These are phyloP conservation scores for Cyanodermella asteris DNA, from an alignment of 2,329 filamentous ascomycete genomes.

Conservation along the genomic window DNA sequence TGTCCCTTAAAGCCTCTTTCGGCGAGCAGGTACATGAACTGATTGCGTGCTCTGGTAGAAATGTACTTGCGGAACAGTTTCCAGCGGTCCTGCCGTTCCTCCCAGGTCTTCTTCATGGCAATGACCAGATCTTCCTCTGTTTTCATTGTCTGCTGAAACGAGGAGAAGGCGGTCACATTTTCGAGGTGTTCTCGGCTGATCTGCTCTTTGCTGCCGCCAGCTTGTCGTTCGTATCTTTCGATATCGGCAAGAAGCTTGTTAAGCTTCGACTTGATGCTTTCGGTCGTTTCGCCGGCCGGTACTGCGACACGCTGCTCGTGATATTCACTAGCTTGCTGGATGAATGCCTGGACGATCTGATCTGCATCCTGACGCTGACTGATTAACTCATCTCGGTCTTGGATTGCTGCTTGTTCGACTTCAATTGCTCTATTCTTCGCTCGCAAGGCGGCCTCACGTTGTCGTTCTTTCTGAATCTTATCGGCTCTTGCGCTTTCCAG, in stretches of 20 bases:
- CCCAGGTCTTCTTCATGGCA: constrained; percentile 38
- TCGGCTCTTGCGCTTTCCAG: constrained; percentile 36
- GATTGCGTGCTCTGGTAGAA: constrained; percentile 61
- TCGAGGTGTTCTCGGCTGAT: constrained; percentile 29
- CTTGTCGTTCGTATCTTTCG: constrained; percentile 29
- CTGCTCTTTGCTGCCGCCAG: constrained; percentile 43
- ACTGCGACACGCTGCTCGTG: constrained; percentile 39
- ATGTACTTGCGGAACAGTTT: constrained; percentile 63
- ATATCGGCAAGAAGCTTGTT: constrained; percentile 36
- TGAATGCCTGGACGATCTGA: constrained; percentile 31
- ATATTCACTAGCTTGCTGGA: constrained; percentile 29
- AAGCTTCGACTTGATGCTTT: constrained; percentile 26
- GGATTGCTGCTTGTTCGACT: constrained; percentile 25
- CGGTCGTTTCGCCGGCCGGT: constrained; percentile 39
- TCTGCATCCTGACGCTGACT: constrained; percentile 26
- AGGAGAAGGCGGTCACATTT: constrained; percentile 17
- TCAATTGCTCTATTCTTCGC: constrained; percentile 42
- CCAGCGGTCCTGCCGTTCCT: constrained; percentile 54
- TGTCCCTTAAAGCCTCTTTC: constrained; percentile 75
- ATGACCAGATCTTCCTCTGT: too few species aligned
- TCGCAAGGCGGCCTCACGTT: constrained; percentile 30
- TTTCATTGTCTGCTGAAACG: constrained; percentile 14
- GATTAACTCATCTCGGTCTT: constrained; percentile 24
- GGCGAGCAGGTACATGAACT: constrained; percentile 71
- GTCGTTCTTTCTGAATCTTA: constrained; percentile 24